Conservation (phyloP, 352 stramenopile species). For the Phytophthora crassamura region DNA sequence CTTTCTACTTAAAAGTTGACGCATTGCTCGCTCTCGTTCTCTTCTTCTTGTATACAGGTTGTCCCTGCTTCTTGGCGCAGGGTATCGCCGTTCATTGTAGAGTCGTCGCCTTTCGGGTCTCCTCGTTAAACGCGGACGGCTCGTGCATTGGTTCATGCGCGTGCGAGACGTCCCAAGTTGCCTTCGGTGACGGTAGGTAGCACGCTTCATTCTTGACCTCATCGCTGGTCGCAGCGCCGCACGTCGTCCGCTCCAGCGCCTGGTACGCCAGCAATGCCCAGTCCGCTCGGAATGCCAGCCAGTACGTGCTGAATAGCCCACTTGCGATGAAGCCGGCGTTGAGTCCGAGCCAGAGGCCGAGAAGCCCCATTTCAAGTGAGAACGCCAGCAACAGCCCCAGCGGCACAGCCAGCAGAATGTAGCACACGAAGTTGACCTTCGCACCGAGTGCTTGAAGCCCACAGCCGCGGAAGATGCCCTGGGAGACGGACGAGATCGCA, state of each 20-base stretch:
- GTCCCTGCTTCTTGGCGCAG: neutral
- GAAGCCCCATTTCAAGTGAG: constrained; percentile 59
- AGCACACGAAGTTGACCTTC: constrained; percentile 87
- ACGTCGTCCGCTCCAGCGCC: constrained; percentile 57
- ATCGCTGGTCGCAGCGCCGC: constrained; percentile 4
- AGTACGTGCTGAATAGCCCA: constrained; percentile 73
- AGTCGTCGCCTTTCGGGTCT: constrained; percentile 8
- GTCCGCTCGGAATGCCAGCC: constrained; percentile 68
- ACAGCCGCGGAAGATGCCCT: constrained; percentile 84
- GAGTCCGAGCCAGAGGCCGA: constrained; percentile 87
- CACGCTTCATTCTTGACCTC: constrained; percentile 14
- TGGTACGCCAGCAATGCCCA: constrained; percentile 75
- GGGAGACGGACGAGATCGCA: constrained; percentile 66
- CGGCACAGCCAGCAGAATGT: constrained; percentile 83
- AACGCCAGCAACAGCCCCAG: constrained; percentile 80
- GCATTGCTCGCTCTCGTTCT: neutral
- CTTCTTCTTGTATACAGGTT: neutral
- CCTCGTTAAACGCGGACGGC: constrained; percentile 13
- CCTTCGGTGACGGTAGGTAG: constrained; percentile 12
- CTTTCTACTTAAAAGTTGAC: no score
- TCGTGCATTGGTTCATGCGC: constrained; percentile 29
- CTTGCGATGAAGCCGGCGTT: constrained; percentile 68
- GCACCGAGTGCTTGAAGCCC: constrained; percentile 85
- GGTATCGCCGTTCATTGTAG: neutral
- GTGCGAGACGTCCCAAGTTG: constrained; percentile 3